These are phyloP conservation scores for Sesbania bispinosa DNA, from an alignment of 306 rosid species.

Conservation along the genomic window DNA sequence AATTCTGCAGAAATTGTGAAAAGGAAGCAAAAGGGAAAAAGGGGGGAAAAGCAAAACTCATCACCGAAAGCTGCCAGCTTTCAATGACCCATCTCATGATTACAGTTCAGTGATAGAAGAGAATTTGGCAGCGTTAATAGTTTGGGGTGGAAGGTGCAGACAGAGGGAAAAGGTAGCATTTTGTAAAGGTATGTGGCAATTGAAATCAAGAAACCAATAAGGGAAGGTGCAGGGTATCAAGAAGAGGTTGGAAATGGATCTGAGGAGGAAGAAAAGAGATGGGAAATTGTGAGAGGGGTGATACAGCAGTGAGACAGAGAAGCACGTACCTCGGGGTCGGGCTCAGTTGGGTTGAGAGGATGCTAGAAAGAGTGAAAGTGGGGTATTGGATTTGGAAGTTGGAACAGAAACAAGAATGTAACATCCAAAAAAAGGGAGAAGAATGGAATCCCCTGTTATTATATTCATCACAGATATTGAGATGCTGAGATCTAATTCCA, in stretches of 20 bases:
- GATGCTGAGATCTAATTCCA: background rate
- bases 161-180: constrained; percentile 15
- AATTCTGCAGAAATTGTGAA: background rate
- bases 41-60: background rate
- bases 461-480: background rate
- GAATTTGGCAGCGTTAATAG: too few species aligned
- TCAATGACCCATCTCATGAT: constrained; percentile 18
- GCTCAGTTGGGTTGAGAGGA: background rate
- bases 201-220: too few species aligned
- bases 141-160: background rate
- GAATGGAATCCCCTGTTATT: background rate
- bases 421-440: background rate
- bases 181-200: too few species aligned
- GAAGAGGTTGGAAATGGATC: constrained; percentile 27
- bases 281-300: background rate
- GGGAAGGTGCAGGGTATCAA: background rate
- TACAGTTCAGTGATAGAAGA: background rate
- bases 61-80: constrained; percentile 31
- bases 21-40: constrained; percentile 9
- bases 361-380: background rate
- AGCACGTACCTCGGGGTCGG: constrained; percentile 7
- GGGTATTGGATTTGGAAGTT: too few species aligned
- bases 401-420: too few species aligned
- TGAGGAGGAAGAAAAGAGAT: background rate
- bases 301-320: too few species aligned